phyloP scores from a whole-genome alignment of 176 grass and related monocot species.

The Alloteropsis semialata region DNA sequence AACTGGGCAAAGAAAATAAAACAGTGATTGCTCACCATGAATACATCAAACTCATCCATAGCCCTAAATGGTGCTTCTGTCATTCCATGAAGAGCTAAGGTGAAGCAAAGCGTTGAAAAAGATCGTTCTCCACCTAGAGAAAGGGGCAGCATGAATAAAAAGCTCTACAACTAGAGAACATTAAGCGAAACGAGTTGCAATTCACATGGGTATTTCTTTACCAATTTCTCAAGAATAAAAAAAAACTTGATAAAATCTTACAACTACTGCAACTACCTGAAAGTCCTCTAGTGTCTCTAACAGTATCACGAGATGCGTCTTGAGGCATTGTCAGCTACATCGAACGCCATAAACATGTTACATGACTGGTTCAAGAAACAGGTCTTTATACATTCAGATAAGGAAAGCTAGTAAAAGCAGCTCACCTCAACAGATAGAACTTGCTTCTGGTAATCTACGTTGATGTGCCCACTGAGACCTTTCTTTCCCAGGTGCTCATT shows the following conservation, averaged over 20 bases:
- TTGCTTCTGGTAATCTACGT: slow-evolving; percentile 74
- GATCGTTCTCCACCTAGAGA: slow-evolving; percentile 81
- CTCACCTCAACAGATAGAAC: slow-evolving; percentile 81
- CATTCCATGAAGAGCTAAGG: slow-evolving; percentile 98
- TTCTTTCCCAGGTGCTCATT: slow-evolving; percentile 93
- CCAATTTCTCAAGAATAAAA: background rate
- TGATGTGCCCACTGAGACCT: slow-evolving; percentile 82
- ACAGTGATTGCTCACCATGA: slow-evolving; percentile 58
- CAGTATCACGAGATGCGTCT: slow-evolving; percentile 77
- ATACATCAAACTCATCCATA: slow-evolving; percentile 99
- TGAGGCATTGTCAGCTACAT: slow-evolving; percentile 96
- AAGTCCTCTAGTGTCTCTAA: slow-evolving; percentile 91
- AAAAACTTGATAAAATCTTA: background rate
- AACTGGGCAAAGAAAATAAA: slow-evolving; percentile 8
- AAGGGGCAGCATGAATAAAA: background rate
- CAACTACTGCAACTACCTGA: slow-evolving; percentile 59
- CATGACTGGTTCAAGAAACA: background rate
- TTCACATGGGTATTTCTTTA: background rate
- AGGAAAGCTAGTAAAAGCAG: background rate
- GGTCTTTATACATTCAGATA: background rate
- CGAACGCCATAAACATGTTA: slow-evolving; percentile 7
- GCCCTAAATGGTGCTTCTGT: slow-evolving; percentile 94
- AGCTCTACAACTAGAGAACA: background rate
- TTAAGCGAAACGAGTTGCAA: background rate
- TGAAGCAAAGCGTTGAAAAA: slow-evolving; percentile 96